Evolutionary conservation across 2,329 filamentous ascomycete genomes (phyloP).

Genomic region (Diplocarpon mali): DNA sequence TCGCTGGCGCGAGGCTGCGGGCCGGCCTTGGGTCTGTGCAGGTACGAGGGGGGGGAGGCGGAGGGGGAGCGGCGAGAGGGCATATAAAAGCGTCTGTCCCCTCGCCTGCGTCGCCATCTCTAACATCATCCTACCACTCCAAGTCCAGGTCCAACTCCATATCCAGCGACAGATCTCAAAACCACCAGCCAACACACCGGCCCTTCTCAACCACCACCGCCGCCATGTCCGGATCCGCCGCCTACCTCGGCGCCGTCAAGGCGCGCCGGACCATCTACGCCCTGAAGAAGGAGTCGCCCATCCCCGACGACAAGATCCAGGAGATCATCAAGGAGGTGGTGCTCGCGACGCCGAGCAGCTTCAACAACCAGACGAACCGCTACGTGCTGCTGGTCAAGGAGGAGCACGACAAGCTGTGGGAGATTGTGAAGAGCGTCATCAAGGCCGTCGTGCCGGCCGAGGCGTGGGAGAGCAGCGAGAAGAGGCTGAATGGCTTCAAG

Average conservation of each 20-base stretch:
- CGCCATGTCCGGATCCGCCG: background rate
- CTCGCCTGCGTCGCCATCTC: too few relatives aligned
- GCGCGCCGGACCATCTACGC: conserved; percentile 59
- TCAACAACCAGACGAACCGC: conserved; percentile 82
- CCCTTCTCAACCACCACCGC: background rate
- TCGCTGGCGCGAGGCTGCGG: too few relatives aligned
- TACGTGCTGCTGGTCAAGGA: conserved; percentile 66
- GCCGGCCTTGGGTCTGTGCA: too few relatives aligned
- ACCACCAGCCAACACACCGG: background rate
- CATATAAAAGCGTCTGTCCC: too few relatives aligned
- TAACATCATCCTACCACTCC: background rate
- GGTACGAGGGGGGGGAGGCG: too few relatives aligned
- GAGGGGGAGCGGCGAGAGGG: too few relatives aligned
- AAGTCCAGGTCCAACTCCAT: background rate
- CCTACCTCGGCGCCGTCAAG: conserved; percentile 49
- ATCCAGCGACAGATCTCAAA: background rate
- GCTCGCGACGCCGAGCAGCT: conserved; percentile 62
- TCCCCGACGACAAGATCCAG: conserved; percentile 46
- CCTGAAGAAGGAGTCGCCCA: conserved; percentile 51
- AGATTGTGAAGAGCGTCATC: conserved; percentile 53
- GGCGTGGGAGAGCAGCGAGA: conserved; percentile 15
- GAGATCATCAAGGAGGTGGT: conserved; percentile 56
- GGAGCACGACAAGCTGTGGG: conserved; percentile 85
- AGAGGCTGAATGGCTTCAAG: conserved; percentile 43
- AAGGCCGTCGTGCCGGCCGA: conserved; percentile 53